phyloP scores from a whole-genome alignment of 352 stramenopile genomes.

The Phytophthora kernoviae region DNA sequence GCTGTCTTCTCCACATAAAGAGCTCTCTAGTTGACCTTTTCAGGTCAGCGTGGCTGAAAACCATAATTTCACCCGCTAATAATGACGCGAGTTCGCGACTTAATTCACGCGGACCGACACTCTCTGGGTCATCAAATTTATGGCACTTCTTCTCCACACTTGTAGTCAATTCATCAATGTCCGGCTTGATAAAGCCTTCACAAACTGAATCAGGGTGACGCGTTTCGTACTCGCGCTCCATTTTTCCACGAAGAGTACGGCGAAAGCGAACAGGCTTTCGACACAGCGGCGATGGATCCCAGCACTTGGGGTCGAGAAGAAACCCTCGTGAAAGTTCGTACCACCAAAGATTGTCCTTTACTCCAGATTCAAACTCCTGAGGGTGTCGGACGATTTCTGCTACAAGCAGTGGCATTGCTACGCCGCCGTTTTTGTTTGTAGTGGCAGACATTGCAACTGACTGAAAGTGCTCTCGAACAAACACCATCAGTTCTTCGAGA shows the following conservation, averaged over 20 bases:
- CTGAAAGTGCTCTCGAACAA: slow-evolving; percentile 48
- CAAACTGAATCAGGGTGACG: slow-evolving; percentile 34
- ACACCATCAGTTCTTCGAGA: slow-evolving; percentile 39
- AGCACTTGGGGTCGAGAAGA: slow-evolving; percentile 59
- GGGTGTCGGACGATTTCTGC: slow-evolving; percentile 50
- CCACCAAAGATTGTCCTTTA: slow-evolving; percentile 26
- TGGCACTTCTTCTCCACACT: slow-evolving; percentile 29
- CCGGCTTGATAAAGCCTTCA: slow-evolving; percentile 61
- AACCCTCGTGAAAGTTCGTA: slow-evolving; percentile 68
- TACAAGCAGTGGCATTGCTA: slow-evolving; percentile 67
- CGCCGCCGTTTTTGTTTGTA: slow-evolving; percentile 29
- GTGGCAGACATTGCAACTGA: slow-evolving; percentile 17
- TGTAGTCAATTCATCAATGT: slow-evolving; percentile 28
- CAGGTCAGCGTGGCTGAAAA: slow-evolving; percentile 41
- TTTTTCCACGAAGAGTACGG: slow-evolving; percentile 36
- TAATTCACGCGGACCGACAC: slow-evolving; percentile 30
- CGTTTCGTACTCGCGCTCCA: slow-evolving; percentile 61
- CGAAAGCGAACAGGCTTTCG: slow-evolving; percentile 58
- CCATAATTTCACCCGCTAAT: slow-evolving; percentile 21
- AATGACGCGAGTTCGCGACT: slow-evolving; percentile 37
- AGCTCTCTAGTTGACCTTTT: slow-evolving; percentile 47
- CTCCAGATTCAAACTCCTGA: slow-evolving; percentile 15
- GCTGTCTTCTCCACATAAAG: slow-evolving; percentile 22
- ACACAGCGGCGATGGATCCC: slow-evolving; percentile 58
- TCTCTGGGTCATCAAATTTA: slow-evolving; percentile 35